Evolutionary conservation across 2,329 filamentous ascomycete species (phyloP), one percentile per base, ranked within the genome.

Genomic region (Neoarthrinium moseri): DNA sequence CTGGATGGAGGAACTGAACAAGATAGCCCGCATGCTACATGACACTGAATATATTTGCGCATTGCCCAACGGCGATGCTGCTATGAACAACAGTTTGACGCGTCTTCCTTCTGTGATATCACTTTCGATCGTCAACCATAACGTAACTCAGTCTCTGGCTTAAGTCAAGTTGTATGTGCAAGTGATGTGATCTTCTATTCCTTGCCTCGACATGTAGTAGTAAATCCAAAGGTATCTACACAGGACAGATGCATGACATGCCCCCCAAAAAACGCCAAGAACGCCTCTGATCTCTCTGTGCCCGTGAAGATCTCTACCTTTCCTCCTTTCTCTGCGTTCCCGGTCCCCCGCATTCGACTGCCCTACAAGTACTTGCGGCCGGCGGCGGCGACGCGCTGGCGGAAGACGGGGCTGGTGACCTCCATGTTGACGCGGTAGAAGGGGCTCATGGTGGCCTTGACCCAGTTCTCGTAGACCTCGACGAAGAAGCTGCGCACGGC

Each of bases 381-480:
- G 1, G 92, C 92, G 2, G 89, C 89, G 2, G 83, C 84, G 17
- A 99, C 91, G 60, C 88, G 81, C 46, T 81, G 74, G 55, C 89
- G 79, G 65, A 99, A 99, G 2, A 96, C 80, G 0, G 90, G 87
- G 67, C 91, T 97, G 62, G 78, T 83, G 43, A 99, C 84, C 56
- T 89, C 85, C 77, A 87, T 87, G 54, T 95, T 92, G 45, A 86
- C 82, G 44, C 80, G 78, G 72, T 96, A 97, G 66, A 99, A 99
- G 0, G 94, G 94, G 63, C 84, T 97, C 94, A 99, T 97, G 47
- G 91, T 84, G 11, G 91, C 89, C 77, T 99, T 99, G 54, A 96
- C 82, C 86, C 92, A 99, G 56, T 85, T 90, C 70, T 99, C 94
- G 70, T 96, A 97, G 11, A 96, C 88, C 64, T 99, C 94, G 13